These are phyloP conservation scores for Nicotiana undulata DNA, from an alignment of 257 asterid species.

Conservation along the genomic window DNA sequence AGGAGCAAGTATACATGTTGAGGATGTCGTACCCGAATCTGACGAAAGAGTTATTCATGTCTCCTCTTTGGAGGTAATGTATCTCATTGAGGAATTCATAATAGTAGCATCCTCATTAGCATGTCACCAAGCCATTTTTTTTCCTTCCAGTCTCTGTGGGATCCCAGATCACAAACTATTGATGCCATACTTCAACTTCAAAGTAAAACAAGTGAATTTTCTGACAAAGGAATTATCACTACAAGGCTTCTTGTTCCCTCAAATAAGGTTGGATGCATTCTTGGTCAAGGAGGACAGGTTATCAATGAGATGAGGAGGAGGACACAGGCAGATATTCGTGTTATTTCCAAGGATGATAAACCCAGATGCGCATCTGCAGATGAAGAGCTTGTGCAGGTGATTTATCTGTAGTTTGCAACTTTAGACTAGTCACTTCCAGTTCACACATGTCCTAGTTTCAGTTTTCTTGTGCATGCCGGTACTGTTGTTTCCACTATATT, in stretches of 20 bases:
- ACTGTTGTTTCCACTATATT: background rate
- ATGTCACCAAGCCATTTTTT: slow-evolving; percentile 21
- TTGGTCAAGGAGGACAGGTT: slow-evolving; percentile 79
- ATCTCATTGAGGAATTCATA: slow-evolving; percentile 14
- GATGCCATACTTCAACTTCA: slow-evolving; percentile 77
- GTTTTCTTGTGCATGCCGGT: background rate
- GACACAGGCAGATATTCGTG: slow-evolving; percentile 75
- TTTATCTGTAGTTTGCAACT: background rate
- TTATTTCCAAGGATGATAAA: slow-evolving; percentile 62
- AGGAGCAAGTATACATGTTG: slow-evolving; percentile 63
- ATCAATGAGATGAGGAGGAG: slow-evolving; percentile 88
- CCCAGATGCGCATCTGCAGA: slow-evolving; percentile 66
- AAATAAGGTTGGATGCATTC: slow-evolving; percentile 80
- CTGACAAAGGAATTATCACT: slow-evolving; percentile 59
- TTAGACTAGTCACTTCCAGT: background rate
- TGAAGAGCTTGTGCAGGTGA: slow-evolving; percentile 95
- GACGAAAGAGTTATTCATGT: slow-evolving; percentile 68
- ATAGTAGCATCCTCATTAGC: slow-evolving; percentile 5
- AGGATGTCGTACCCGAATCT: slow-evolving; percentile 36
- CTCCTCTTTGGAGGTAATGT: slow-evolving; percentile 60
- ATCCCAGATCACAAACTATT: slow-evolving; percentile 64
- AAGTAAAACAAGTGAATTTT: slow-evolving; percentile 46
- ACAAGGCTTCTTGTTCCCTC: slow-evolving; percentile 78
- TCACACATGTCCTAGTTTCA: slow-evolving; percentile 3
- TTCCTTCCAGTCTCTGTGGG: slow-evolving; percentile 45